Percentiles rank a stretch among this genome's conserved stretches.
These are phyloP conservation scores for Akanthomyces dipterigenus DNA, from an alignment of 2,329 filamentous ascomycete species.

Conservation along the genomic window DNA sequence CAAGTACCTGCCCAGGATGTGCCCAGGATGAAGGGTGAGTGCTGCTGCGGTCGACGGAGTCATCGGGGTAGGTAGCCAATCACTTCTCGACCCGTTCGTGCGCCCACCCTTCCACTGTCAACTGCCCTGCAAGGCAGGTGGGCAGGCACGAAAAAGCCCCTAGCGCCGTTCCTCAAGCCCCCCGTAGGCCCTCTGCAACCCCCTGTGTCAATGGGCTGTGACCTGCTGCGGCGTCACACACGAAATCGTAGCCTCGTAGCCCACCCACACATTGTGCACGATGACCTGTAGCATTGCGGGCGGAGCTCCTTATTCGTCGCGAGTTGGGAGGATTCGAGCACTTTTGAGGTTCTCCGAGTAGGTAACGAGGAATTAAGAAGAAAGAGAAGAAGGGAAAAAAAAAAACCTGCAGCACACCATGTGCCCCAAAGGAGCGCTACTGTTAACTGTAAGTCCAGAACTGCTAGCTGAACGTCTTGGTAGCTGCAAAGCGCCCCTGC, in stretches of 20 bases:
- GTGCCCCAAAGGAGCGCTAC: neutral
- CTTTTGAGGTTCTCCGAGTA: neutral
- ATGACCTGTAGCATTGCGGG: slow-evolving; percentile 7
- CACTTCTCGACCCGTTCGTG: neutral
- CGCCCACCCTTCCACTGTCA: neutral
- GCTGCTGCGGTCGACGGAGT: neutral
- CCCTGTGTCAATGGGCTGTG: too few species aligned
- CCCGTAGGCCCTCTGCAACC: neutral
- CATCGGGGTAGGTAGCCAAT: neutral
- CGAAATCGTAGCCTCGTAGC: slow-evolving; percentile 6
- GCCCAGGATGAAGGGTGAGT: neutral
- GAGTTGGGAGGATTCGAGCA: neutral
- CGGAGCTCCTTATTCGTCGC: slow-evolving; percentile 1
- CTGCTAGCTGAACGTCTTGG: too few species aligned
- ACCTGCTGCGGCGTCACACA: slow-evolving; percentile 1
- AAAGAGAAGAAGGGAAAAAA: neutral
- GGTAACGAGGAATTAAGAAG: too few species aligned
- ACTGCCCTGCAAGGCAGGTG: slow-evolving; percentile 11
- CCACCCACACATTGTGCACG: neutral
- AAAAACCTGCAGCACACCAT: neutral
- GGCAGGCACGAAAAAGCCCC: neutral
- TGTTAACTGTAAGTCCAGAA: neutral
- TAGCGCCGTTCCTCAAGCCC: neutral
- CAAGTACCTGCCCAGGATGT: neutral
- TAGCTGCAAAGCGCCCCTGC: too few species aligned